Evolutionary conservation across 257 asterid genomes (phyloP).

Genomic region (Nyctanthes arbortristis): DNA sequence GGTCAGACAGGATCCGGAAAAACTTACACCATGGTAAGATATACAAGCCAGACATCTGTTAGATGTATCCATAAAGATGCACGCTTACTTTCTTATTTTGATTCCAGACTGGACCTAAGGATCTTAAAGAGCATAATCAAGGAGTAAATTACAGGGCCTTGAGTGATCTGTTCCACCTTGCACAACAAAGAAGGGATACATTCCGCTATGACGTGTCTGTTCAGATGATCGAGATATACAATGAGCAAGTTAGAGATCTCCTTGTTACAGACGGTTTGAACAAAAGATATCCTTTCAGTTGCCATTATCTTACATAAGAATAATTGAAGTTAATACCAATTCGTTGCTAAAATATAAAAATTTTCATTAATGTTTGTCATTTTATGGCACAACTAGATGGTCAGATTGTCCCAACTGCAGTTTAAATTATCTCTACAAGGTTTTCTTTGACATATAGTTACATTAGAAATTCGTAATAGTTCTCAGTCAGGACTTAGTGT

Average conservation of each 20-base stretch:
- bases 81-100: conserved; percentile 24
- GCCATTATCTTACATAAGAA: conserved; percentile 3
- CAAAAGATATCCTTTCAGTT: conserved; percentile 86
- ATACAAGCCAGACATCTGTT: background rate
- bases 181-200: conserved; percentile 80
- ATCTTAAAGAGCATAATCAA: conserved; percentile 69
- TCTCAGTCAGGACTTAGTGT: conserved; percentile 91
- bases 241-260: conserved; percentile 97
- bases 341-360: background rate
- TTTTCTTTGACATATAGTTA: conserved; percentile 54
- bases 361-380: background rate
- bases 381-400: background rate
- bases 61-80: conserved; percentile 21
- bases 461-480: conserved; percentile 91
- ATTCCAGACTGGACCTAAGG: conserved; percentile 83
- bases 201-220: conserved; percentile 80
- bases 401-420: background rate
- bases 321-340: conserved; percentile 2
- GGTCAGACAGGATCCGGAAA: conserved; percentile 99
- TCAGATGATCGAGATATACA: conserved; percentile 97
- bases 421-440: background rate
- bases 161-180: conserved; percentile 72
- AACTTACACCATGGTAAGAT: conserved; percentile 86
- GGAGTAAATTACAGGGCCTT: conserved; percentile 97
- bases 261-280: conserved; percentile 64